Conservation (phyloP, 176 grass and related monocot genomes). For the Alopecurus myosuroides region DNA sequence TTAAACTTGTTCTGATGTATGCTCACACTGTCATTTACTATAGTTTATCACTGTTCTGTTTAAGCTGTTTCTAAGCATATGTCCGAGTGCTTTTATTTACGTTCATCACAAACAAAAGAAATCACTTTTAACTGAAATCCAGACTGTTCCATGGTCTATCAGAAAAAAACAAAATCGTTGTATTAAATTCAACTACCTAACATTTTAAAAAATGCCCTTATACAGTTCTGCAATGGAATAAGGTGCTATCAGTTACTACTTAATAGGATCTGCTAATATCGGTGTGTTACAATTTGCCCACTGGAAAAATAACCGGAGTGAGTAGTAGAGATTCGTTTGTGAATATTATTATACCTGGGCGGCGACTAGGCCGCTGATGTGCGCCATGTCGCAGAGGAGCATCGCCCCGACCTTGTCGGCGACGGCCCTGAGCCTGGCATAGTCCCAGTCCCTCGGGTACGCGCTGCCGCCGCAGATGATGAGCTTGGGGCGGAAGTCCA, state of each 20-base stretch:
- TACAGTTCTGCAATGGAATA: neutral
- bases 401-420: constrained; percentile 60
- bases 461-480: constrained; percentile 6
- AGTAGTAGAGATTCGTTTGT: neutral
- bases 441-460: constrained; percentile 61
- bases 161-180: neutral
- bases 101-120: neutral
- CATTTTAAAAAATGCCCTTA: neutral
- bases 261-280: neutral
- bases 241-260: neutral
- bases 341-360: constrained; percentile 49
- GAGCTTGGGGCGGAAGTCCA: constrained; percentile 13
- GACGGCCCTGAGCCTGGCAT: constrained; percentile 48
- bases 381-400: constrained; percentile 77
- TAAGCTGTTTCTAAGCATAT: neutral
- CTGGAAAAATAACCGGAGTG: neutral
- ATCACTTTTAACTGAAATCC: neutral
- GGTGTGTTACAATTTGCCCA: neutral
- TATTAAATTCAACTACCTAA: too few species aligned
- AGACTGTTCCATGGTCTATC: neutral
- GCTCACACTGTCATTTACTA: neutral
- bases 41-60: neutral
- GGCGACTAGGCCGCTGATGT: constrained; percentile 69
- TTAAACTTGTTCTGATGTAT: neutral
- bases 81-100: neutral